phyloP scores from a whole-genome alignment of 1,139 yeast species.

The Taiozyma sp. region DNA sequence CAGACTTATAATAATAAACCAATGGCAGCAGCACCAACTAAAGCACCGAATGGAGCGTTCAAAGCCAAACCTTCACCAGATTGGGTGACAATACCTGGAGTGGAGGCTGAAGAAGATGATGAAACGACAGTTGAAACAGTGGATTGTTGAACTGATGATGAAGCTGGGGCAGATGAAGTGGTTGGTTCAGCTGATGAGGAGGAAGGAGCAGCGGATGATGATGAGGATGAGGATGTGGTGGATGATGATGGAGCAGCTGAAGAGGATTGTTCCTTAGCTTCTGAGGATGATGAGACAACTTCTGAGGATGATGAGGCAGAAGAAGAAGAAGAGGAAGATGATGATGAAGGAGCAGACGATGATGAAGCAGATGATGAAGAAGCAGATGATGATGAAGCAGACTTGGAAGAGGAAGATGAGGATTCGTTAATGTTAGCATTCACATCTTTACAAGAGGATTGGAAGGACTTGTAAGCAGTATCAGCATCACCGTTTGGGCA shows the following conservation, averaged over 20 bases:
- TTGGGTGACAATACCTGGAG: constrained; percentile 13
- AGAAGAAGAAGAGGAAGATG: constrained; percentile 17
- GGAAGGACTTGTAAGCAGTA: constrained; percentile 54
- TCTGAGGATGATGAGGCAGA: constrained; percentile 16
- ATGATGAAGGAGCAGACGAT: constrained; percentile 12
- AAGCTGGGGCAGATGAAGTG: constrained; percentile 13
- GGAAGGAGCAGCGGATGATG: constrained; percentile 14
- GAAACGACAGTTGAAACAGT: constrained; percentile 15
- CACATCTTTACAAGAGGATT: constrained; percentile 44
- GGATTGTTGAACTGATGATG: constrained; percentile 7
- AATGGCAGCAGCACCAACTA: constrained; percentile 29
- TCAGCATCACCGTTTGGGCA: constrained; percentile 63
- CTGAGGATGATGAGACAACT: constrained; percentile 12
- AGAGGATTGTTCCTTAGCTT: constrained; percentile 5
- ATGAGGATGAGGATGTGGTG: constrained; percentile 15
- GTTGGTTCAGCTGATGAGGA: constrained; percentile 16
- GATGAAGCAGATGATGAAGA: constrained; percentile 25
- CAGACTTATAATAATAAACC: constrained; percentile 16
- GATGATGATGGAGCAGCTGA: constrained; percentile 11
- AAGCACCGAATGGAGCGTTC: constrained; percentile 28
- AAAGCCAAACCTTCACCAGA: constrained; percentile 28
- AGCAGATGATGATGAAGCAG: constrained; percentile 28
- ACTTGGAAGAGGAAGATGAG: constrained; percentile 30
- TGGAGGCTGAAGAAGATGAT: constrained; percentile 12
- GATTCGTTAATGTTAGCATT: constrained; percentile 30